These are phyloP conservation scores for Globisporangium takayamanum DNA, from an alignment of 352 stramenopile species.

Conservation along the genomic window DNA sequence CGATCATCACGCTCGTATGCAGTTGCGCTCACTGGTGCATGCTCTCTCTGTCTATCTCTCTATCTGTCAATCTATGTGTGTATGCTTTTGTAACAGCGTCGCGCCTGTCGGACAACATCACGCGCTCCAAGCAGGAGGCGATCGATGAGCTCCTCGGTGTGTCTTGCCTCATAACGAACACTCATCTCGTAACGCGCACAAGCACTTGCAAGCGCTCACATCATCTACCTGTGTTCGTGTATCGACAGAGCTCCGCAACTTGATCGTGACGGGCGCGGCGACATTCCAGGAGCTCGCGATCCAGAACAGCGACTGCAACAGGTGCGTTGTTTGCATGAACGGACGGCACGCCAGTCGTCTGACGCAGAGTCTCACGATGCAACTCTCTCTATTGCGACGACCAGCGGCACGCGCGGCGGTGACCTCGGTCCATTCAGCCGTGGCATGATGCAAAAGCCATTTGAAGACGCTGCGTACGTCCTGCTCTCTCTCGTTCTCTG, in stretches of 20 bases:
- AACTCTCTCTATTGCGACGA: neutral
- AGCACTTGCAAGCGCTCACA: neutral
- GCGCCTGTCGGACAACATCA: constrained; percentile 89
- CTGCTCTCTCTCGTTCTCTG: neutral
- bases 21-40: neutral
- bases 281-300: constrained; percentile 72
- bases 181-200: constrained; percentile 5
- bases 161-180: neutral
- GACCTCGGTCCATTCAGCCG: constrained; percentile 88
- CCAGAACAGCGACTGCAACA: constrained; percentile 84
- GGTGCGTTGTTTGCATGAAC: constrained; percentile 10
- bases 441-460: constrained; percentile 91
- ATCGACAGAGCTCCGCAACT: constrained; percentile 45
- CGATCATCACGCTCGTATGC: neutral
- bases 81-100: constrained; percentile 33
- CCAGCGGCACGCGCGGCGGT: constrained; percentile 70
- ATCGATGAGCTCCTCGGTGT: constrained; percentile 76
- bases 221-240: neutral
- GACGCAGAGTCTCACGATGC: neutral
- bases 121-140: constrained; percentile 87
- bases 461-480: constrained; percentile 80
- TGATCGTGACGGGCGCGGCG: constrained; percentile 79
- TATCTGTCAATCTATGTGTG: constrained; percentile 25
- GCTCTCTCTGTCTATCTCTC: constrained; percentile 49
- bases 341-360: too few relatives aligned